phyloP scores from a whole-genome alignment of 1,284 basidiomycete species.

The Cryptococcus hybrid region DNA sequence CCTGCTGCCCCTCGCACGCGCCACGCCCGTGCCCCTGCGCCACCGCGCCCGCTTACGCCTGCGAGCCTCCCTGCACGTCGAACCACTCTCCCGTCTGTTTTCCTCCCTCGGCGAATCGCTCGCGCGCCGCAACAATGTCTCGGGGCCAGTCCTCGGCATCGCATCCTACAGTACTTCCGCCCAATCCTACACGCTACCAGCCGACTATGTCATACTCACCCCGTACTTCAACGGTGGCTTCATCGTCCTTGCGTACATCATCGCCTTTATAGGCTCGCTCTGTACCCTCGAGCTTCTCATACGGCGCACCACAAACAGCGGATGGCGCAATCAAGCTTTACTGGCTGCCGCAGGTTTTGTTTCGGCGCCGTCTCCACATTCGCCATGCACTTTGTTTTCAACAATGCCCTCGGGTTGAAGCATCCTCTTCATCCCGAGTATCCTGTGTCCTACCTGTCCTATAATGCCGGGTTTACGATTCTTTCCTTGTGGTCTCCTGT shows the following conservation, averaged over 20 bases:
- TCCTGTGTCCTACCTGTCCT: slow-evolving; percentile 42
- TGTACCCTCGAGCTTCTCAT: slow-evolving; percentile 52
- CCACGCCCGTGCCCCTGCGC: not conserved
- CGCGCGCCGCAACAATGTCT: not conserved
- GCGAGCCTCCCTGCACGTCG: not conserved
- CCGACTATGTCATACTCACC: slow-evolving; percentile 32
- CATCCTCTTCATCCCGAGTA: slow-evolving; percentile 33
- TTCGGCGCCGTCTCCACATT: slow-evolving; percentile 53
- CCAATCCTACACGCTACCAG: slow-evolving; percentile 13
- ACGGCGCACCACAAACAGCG: slow-evolving; percentile 49
- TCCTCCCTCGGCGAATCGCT: not conserved
- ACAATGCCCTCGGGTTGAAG: slow-evolving; percentile 49
- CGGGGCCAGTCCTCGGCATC: slow-evolving; percentile 8
- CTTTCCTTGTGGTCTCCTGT: slow-evolving; percentile 51
- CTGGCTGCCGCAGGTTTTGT: slow-evolving; percentile 47
- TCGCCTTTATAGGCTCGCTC: slow-evolving; percentile 50
- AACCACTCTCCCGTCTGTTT: not conserved
- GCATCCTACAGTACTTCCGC: slow-evolving; percentile 2
- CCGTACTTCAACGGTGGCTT: slow-evolving; percentile 46
- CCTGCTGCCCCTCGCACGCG: too few relatives aligned
- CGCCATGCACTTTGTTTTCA: slow-evolving; percentile 53
- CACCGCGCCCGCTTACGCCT: not conserved
- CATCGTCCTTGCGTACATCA: slow-evolving; percentile 49
- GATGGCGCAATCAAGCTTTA: slow-evolving; percentile 46
- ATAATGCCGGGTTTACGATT: slow-evolving; percentile 50